Base-by-base conservation (phyloP, 768 basidiomycete species). In the Russula lepida region DNA sequence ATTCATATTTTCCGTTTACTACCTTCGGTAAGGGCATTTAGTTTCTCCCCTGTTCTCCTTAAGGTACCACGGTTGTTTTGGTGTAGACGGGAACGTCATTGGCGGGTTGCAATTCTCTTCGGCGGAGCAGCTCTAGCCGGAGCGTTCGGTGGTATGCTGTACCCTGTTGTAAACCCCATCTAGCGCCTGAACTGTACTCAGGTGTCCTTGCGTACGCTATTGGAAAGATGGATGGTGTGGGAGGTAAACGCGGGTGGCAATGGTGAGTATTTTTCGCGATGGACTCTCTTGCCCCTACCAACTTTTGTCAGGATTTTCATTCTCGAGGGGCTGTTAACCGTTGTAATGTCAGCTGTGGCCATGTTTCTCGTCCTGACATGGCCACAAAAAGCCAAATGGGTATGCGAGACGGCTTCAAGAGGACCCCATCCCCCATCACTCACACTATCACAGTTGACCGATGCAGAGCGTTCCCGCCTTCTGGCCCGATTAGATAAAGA, bases 81-180 rank as follows among this genome's bases (percentile, higher is more conserved):
- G 44, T 19, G 15, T 58, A 83, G 85, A 44, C 77, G 75, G 37
- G 80, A 85, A 67, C 79, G 83, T 1, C 81, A 81, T 62, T 80
- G 79, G 76, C 76, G 85, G 53, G 81, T 85, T 6, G 81, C 82
- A 0, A 74, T 86, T 43, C 83, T 84, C 70, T 84, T 85, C 60
- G 81, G 82, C 32, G 84, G 80, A 52, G 78, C 83, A 5, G 80
- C 82, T 6, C 72, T 85, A 23, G 81, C 84, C 7, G 84, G 85
- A 28, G 84, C 84, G 2, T 85, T 86, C 63, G 83, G 83, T 63
- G 81, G 82, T 75, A 69, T 60, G 69, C 62, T n/a, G 17, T 13
- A 6, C 9, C 8, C n/a, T 41, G n/a, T 13, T 35, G 32, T 32
- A 25, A 28, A 7, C 27, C 35, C 35, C 39, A n/a, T 19, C 5